Evolutionary conservation across 192 early-diverging fungal genomes (phyloP), one percentile per base, ranked within the genome.

Genomic region (Phlyctochytrium arcticum): DNA sequence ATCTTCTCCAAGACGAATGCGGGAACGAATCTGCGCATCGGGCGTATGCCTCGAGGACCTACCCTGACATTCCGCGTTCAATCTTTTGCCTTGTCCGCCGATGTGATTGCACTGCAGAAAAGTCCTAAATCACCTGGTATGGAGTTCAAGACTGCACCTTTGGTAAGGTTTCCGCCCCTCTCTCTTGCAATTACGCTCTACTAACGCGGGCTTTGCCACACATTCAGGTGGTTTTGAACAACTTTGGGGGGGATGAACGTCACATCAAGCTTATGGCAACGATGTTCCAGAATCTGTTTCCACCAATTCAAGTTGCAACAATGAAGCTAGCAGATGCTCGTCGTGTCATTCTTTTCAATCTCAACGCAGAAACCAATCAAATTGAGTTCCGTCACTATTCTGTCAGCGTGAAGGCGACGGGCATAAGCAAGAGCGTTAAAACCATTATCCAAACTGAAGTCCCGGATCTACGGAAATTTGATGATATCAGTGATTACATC

Each of bases 201-300:
- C n/a, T n/a, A n/a, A n/a, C n/a, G n/a, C n/a, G 5, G 9, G 57
- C 7, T 26, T 12, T 19, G 6, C 17, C 17, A 6, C 19, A 8
- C 55, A 24, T 30, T 4, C 47, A 84, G 65, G 68, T 93, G 27
- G 91, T 93, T 6, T 65, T 93, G 31, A 93, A 93, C 76, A 88
- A 89, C 63, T 91, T 91, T 76, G 72, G 75, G 17, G 80, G 78
- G 37, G 81, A 87, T 60, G 78, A 76, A 26, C 88, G 89, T 17
- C 81, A 94, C 34, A 81, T 95, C 63, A 92, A 95, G 75, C 78
- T 99, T 39, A 90, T 98, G 87, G 88, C 88, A 2, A 90, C 92
- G 9, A 88, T 95, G 84, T 88, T 99, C 60, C 96, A 98, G 62
- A 96, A 95, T 72, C 85, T 99, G 87, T 95, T 96, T 67, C 95